These are phyloP conservation scores for Saprolegnia parasitica DNA, from an alignment of 352 stramenopile species.

Conservation along the genomic window DNA sequence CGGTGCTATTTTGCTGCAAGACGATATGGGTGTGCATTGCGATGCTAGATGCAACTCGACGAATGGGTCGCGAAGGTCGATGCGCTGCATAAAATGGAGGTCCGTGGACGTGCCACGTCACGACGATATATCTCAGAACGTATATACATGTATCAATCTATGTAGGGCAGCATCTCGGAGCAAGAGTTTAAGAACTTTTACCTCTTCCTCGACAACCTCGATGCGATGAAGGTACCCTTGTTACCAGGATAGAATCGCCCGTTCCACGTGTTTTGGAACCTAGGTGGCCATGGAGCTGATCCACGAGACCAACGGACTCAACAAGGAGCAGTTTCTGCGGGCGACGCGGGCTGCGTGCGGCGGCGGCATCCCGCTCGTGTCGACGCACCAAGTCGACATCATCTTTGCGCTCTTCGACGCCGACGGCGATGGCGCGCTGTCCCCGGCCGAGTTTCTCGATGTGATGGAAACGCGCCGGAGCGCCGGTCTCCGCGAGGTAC, in stretches of 20 bases:
- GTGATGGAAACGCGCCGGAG: constrained; percentile 85
- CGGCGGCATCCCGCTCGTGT: constrained; percentile 54
- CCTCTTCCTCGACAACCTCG: constrained; percentile 72
- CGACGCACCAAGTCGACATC: constrained; percentile 78
- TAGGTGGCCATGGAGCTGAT: constrained; percentile 70
- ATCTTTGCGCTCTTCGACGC: constrained; percentile 79
- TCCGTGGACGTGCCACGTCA: constrained; percentile 29
- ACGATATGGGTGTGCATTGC: not conserved
- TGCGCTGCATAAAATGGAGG: constrained; percentile 49
- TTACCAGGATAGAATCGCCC: too few relatives aligned
- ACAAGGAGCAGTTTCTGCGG: constrained; percentile 84
- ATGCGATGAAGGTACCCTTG: constrained; percentile 81
- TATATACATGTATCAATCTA: not conserved
- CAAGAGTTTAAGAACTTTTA: constrained; percentile 84
- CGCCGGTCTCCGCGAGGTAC: constrained; percentile 73
- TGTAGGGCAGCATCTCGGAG: constrained; percentile 61
- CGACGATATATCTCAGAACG: not conserved
- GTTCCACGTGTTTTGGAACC: too few relatives aligned
- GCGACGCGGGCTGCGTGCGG: constrained; percentile 60
- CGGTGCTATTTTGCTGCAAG: constrained; percentile 14
- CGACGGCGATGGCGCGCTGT: constrained; percentile 69
- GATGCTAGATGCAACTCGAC: constrained; percentile 54
- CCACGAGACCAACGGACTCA: constrained; percentile 71
- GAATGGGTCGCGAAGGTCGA: constrained; percentile 80
- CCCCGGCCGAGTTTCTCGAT: constrained; percentile 75